Evolutionary conservation across 225 moss, liverwort and hornwort genomes (phyloP).

Genomic region (Climacium dendroides): DNA sequence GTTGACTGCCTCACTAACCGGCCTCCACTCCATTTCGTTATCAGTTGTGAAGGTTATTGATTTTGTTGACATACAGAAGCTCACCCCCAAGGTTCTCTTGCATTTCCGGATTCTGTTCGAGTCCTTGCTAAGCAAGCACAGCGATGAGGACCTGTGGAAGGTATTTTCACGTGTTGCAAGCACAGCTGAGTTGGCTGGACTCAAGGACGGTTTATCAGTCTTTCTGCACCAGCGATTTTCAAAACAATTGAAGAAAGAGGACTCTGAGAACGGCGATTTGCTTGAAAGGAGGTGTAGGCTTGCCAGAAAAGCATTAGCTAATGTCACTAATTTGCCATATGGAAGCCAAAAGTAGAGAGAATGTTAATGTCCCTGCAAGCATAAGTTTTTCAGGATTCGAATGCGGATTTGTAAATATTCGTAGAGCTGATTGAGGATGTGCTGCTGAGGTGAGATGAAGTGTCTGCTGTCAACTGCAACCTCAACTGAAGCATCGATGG

Average conservation of each 20-base stretch:
- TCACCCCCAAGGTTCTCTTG: constrained; percentile 66
- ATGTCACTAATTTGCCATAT: constrained; percentile 36
- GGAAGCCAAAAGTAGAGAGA: constrained; percentile 2
- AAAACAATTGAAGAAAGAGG: constrained; percentile 2
- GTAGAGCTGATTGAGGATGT: neutral
- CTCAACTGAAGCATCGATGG: neutral
- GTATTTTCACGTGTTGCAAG: constrained; percentile 71
- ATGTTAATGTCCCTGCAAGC: neutral
- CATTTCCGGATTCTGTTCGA: constrained; percentile 76
- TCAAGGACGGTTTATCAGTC: constrained; percentile 54
- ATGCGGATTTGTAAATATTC: constrained; percentile 11
- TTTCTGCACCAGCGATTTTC: constrained; percentile 50
- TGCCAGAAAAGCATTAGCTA: constrained; percentile 65
- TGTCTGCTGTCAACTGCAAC: neutral
- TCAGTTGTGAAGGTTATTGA: constrained; percentile 80
- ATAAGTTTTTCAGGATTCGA: neutral
- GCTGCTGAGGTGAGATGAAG: neutral
- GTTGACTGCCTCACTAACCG: constrained; percentile 51
- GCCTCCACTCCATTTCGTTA: constrained; percentile 58
- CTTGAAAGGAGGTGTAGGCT: constrained; percentile 35
- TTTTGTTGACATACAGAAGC: constrained; percentile 56
- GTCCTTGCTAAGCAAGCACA: constrained; percentile 40
- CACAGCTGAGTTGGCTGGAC: constrained; percentile 42
- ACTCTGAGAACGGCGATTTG: neutral
- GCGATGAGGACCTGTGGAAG: constrained; percentile 61